Conservation (phyloP, 2,329 filamentous ascomycete species). For the Cytospora paraplurivora region DNA sequence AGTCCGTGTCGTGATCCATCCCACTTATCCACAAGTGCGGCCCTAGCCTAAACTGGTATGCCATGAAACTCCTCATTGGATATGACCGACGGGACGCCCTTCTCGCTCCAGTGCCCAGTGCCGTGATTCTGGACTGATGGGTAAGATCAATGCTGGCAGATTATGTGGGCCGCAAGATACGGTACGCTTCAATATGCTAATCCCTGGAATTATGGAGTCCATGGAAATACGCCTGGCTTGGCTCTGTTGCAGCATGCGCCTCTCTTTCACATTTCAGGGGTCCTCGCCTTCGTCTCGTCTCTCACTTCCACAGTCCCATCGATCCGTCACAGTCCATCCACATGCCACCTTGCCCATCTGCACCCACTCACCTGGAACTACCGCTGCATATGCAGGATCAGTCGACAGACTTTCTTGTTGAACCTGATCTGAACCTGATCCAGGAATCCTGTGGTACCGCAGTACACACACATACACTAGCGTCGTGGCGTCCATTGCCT, state of each 20-base stretch:
- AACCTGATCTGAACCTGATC: background rate
- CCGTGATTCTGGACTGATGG: background rate
- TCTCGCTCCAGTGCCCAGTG: background rate
- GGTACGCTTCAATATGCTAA: too few species aligned
- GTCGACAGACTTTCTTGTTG: background rate
- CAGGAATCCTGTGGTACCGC: background rate
- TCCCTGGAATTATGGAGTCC: background rate
- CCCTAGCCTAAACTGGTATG: background rate
- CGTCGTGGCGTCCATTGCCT: constrained; percentile 22
- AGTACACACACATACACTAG: background rate
- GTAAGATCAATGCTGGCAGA: background rate
- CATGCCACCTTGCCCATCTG: background rate
- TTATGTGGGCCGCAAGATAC: background rate
- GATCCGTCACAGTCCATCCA: background rate
- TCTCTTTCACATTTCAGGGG: background rate
- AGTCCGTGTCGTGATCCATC: background rate
- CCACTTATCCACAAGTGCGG: background rate
- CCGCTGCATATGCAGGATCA: background rate
- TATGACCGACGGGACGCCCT: background rate
- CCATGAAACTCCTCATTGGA: background rate
- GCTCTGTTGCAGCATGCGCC: background rate
- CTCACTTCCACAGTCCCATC: background rate
- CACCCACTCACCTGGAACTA: background rate
- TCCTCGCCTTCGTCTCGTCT: background rate
- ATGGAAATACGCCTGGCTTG: too few species aligned